These are phyloP conservation scores for Musa acuminata DNA, from an alignment of 176 grass and related monocot species.

Conservation along the genomic window DNA sequence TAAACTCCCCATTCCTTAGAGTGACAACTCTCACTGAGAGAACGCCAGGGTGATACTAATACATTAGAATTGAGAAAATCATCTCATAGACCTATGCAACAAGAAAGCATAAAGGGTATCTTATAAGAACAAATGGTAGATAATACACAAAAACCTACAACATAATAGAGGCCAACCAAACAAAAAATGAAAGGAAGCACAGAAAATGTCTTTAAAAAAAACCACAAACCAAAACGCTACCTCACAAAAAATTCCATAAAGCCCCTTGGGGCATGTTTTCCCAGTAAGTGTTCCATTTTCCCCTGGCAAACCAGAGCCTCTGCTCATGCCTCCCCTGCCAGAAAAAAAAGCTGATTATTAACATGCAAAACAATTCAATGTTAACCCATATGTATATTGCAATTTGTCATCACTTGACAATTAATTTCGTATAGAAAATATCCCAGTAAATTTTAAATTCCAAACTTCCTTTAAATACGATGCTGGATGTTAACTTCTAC, in stretches of 20 bases:
- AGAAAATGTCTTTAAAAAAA: not conserved
- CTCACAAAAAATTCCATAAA: slow-evolving; percentile 98
- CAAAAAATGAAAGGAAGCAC: not conserved
- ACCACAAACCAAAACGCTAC: slow-evolving; percentile 22
- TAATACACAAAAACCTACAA: not conserved
- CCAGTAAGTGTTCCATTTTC: slow-evolving; percentile 87
- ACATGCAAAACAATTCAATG: not conserved
- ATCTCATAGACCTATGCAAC: too few relatives aligned
- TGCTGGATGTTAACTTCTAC: too few relatives aligned
- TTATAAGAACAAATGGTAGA: too few relatives aligned
- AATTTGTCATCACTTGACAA: not conserved
- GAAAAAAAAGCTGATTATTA: slow-evolving; percentile 7
- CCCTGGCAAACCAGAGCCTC: slow-evolving; percentile 55
- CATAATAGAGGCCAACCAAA: not conserved
- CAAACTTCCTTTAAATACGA: too few relatives aligned
- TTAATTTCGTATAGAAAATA: too few relatives aligned
- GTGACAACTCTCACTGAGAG: too few relatives aligned
- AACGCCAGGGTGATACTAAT: too few relatives aligned
- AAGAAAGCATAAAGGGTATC: too few relatives aligned
- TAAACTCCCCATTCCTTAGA: too few relatives aligned
- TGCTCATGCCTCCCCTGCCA: slow-evolving; percentile 68
- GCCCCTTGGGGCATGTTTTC: slow-evolving; percentile 83
- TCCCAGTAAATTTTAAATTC: too few relatives aligned
- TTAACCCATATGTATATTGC: not conserved
- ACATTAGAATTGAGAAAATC: too few relatives aligned